Conservation (phyloP, 306 rosid species). For the Lupinus albus region DNA sequence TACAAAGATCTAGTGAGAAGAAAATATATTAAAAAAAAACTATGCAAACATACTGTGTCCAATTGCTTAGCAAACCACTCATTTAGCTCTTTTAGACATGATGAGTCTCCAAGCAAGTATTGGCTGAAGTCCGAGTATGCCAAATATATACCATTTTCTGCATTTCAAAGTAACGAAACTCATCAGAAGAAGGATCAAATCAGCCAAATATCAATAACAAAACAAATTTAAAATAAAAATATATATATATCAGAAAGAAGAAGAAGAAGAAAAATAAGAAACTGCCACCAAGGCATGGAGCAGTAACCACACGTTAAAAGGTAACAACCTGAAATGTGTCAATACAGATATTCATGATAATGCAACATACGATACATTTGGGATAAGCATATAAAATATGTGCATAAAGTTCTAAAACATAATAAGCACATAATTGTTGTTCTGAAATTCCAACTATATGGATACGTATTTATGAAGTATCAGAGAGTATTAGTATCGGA, state of each 20-base stretch:
- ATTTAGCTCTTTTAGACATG: slow-evolving; percentile 82
- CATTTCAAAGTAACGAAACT: slow-evolving; percentile 44
- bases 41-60: slow-evolving; percentile 70
- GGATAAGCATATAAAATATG: no score
- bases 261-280: neutral
- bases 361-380: no score
- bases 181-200: slow-evolving; percentile 37
- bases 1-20: slow-evolving; percentile 4
- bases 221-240: neutral
- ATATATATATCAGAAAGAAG: neutral
- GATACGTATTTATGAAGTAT: no score
- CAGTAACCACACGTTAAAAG: slow-evolving; percentile 4
- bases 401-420: no score
- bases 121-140: slow-evolving; percentile 85
- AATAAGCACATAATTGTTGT: no score
- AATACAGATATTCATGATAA: no score
- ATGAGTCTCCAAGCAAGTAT: slow-evolving; percentile 84
- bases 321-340: neutral
- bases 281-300: slow-evolving; percentile 22
- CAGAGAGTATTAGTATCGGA: no score
- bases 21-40: neutral
- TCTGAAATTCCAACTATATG: no score
- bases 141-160: slow-evolving; percentile 92
- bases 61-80: slow-evolving; percentile 96
- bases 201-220: slow-evolving; percentile 9